Evolutionary conservation across 208 protist species (phyloP), one percentile per base, ranked within the genome.

Genomic region (Leishmania martiniquensis): DNA sequence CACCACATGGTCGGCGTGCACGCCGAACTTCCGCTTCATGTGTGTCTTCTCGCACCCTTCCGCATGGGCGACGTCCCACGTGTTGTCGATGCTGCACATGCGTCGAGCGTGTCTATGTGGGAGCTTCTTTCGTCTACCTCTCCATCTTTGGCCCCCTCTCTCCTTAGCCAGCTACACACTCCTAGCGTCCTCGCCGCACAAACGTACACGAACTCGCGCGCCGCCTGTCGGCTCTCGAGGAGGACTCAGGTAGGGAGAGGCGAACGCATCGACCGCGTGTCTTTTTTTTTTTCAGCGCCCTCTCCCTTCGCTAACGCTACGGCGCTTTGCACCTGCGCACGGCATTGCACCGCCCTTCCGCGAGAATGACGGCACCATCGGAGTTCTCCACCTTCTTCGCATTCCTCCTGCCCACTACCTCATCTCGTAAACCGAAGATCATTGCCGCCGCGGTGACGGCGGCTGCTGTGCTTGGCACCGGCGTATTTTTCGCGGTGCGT

Each of bases 371-470:
- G 32, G 29, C 47, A 37, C 47, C 47, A 57, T 22, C 44, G n/a
- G 32, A 15, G 45, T 72, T 29, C 45, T 72, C 67, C 47, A 7
- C 67, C 10, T 25, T 76, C 2, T 66, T 69, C 1, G 10, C 59
- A 1, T 71, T 74, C 44, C 54, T 52, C 39, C 65, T 70, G 12
- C 5, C 71, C 4, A 62, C 29, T 32, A 34, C 52, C 12, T 51
- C 62, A 17, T 73, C 42, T 37, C 78, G 78, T 10, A 59, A 34
- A 1, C 72, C 78, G 25, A 51, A 82, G 29, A 78, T 82, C 37
- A 70, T 82, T 34, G 80, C 75, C 12, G 73, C 73, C 10, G 69
- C 63, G 39, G 80, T 84, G 49, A 79, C 80, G 34, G 80, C 75
- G 29, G 70, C 69, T n/a, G 80, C 80, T 0, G 80, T 70, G 47